phyloP scores from a whole-genome alignment of 2,329 filamentous ascomycete species.

The Aspergillus fijiensis region DNA sequence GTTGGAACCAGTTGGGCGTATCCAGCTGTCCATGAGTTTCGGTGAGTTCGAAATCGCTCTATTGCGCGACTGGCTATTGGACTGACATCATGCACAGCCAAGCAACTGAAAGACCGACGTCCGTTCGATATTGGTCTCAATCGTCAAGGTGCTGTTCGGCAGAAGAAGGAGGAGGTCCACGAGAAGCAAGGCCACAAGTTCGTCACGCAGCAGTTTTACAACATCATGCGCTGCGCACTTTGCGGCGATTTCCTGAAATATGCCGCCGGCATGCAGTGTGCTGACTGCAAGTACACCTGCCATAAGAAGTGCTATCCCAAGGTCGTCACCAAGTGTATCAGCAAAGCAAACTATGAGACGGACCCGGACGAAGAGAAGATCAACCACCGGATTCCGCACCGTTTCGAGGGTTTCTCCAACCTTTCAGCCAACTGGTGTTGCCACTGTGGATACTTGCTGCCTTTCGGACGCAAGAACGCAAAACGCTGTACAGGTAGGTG shows the following conservation, averaged over 20 bases:
- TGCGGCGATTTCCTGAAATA: slow-evolving; percentile 99
- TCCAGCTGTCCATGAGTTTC: slow-evolving; percentile 89
- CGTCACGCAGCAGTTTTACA: slow-evolving; percentile 98
- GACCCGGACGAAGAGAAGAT: slow-evolving; percentile 99
- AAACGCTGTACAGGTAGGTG: slow-evolving; percentile 78
- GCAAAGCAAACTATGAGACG: slow-evolving; percentile 97
- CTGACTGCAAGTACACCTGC: slow-evolving; percentile 99
- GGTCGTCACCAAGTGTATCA: slow-evolving; percentile 99
- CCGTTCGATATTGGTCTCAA: slow-evolving; percentile 86
- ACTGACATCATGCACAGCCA: slow-evolving; percentile 53
- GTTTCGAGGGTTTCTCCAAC: slow-evolving; percentile 95
- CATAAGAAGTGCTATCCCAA: slow-evolving; percentile 96
- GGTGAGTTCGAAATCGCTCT: slow-evolving; percentile 40
- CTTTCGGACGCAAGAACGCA: slow-evolving; percentile 91
- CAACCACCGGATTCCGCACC: slow-evolving; percentile 97
- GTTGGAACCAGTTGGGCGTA: slow-evolving; percentile 87
- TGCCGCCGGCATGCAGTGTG: slow-evolving; percentile 97
- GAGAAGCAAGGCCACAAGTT: slow-evolving; percentile 99
- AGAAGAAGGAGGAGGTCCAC: slow-evolving; percentile 96
- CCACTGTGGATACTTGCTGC: slow-evolving; percentile 93
- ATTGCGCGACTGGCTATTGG: neutral
- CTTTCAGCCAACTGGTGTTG: slow-evolving; percentile 99
- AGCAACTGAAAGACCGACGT: slow-evolving; percentile 79
- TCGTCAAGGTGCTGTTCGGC: slow-evolving; percentile 91
- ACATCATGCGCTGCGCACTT: slow-evolving; percentile 98